A percentile compares a stretch with the other conserved stretches of the same genome.
phyloP scores from a whole-genome alignment of 2,329 filamentous ascomycete species.

The Ceratocystis smalleyi region DNA sequence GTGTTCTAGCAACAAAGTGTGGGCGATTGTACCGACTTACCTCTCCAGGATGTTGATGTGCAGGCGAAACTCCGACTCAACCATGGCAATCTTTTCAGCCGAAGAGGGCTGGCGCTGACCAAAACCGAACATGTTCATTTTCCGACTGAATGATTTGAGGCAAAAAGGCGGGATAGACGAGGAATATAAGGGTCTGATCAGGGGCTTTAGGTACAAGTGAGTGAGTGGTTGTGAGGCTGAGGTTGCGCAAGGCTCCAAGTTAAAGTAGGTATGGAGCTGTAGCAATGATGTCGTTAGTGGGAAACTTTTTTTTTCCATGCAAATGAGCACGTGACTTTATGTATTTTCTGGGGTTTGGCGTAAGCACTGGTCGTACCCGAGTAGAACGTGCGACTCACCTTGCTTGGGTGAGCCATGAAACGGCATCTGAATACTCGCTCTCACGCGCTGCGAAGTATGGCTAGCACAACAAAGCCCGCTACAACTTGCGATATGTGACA shows the following conservation, averaged over 20 bases:
- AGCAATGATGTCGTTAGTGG: slow-evolving; percentile 15
- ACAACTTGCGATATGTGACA: not conserved
- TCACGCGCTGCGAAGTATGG: not conserved
- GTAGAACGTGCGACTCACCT: too few relatives aligned
- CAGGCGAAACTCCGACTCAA: slow-evolving; percentile 95
- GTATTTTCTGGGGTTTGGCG: not conserved
- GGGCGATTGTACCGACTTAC: slow-evolving; percentile 33
- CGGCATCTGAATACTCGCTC: too few relatives aligned
- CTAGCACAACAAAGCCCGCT: not conserved
- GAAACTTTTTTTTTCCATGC: slow-evolving; percentile 14
- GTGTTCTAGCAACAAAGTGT: not conserved
- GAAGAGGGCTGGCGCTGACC: slow-evolving; percentile 69
- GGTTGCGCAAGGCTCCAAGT: slow-evolving; percentile 5
- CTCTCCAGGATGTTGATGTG: slow-evolving; percentile 96
- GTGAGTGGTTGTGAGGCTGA: slow-evolving; percentile 8
- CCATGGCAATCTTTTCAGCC: slow-evolving; percentile 91
- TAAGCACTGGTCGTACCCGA: too few relatives aligned
- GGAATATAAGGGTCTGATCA: not conserved
- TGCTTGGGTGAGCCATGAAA: too few relatives aligned
- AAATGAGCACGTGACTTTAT: slow-evolving; percentile 11
- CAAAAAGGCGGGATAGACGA: slow-evolving; percentile 15
- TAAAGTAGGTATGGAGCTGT: slow-evolving; percentile 1
- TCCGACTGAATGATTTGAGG: not conserved
- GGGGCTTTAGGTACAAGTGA: not conserved
- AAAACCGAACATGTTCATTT: slow-evolving; percentile 35